These are phyloP conservation scores for Combretum micranthum DNA, from an alignment of 345 rosid genomes.

Conservation along the genomic window DNA sequence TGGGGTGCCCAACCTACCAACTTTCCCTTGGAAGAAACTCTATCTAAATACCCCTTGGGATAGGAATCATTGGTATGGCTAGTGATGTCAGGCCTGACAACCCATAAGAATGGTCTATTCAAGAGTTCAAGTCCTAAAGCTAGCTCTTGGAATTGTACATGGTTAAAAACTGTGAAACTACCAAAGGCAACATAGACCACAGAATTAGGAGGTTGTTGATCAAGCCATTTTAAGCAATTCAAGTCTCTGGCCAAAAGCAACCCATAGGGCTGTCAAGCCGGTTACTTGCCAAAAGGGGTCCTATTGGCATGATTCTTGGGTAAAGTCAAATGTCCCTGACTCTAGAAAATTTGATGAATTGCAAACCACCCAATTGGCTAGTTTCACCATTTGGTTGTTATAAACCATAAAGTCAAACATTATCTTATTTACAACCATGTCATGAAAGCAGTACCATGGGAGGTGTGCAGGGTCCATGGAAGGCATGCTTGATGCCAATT, in stretches of 20 bases:
- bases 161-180: slow-evolving; percentile 11
- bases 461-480: not conserved
- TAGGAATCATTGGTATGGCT: not conserved
- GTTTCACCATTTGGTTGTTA: not conserved
- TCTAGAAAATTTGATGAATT: slow-evolving; percentile 14
- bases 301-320: slow-evolving; percentile 8
- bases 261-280: not conserved
- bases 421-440: not conserved
- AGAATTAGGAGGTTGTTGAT: slow-evolving; percentile 6
- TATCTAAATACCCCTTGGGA: slow-evolving; percentile 11
- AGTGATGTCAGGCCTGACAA: slow-evolving; percentile 4
- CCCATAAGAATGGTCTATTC: slow-evolving; percentile 3
- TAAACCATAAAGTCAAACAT: not conserved
- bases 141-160: slow-evolving; percentile 5
- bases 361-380: slow-evolving; percentile 6
- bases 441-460: slow-evolving; percentile 9
- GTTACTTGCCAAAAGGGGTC: slow-evolving; percentile 7
- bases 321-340: slow-evolving; percentile 6
- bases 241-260: slow-evolving; percentile 13
- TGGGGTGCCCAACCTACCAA: slow-evolving; percentile 27
- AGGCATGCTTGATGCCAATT: slow-evolving; percentile 11
- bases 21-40: slow-evolving; percentile 8
- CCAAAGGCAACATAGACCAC: slow-evolving; percentile 14
- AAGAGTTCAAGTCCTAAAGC: slow-evolving; percentile 14
- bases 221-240: slow-evolving; percentile 9